A percentile compares a stretch with the other conserved stretches of the same genome.
Evolutionary conservation across 2,329 filamentous ascomycete genomes (phyloP).

Genomic region (Aureobasidium mangrovei): DNA sequence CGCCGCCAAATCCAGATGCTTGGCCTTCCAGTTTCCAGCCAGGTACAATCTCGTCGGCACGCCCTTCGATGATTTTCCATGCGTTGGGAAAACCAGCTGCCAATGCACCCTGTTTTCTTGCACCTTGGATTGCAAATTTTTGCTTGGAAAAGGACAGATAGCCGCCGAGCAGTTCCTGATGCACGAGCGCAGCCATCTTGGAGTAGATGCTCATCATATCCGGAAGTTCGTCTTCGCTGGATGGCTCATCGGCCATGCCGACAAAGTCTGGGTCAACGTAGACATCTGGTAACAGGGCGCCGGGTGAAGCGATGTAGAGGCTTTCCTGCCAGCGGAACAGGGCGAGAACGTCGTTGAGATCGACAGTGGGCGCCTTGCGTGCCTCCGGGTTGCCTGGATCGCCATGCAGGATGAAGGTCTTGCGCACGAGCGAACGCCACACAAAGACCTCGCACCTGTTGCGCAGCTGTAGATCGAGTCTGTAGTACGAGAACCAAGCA

Average conservation of each 20-base stretch:
- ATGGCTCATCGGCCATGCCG: slow-evolving; percentile 21
- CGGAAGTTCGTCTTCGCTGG: slow-evolving; percentile 26
- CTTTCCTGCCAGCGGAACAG: slow-evolving; percentile 58
- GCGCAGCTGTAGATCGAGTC: slow-evolving; percentile 65
- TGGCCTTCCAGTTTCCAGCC: slow-evolving; percentile 57
- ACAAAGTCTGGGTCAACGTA: slow-evolving; percentile 41
- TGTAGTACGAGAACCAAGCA: slow-evolving; percentile 66
- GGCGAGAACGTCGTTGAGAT: slow-evolving; percentile 58
- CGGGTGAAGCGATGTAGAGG: slow-evolving; percentile 24
- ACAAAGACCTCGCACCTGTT: slow-evolving; percentile 73
- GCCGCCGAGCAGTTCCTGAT: slow-evolving; percentile 72
- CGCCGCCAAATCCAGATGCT: slow-evolving; percentile 23
- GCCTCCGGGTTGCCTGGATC: slow-evolving; percentile 52
- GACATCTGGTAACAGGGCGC: slow-evolving; percentile 27
- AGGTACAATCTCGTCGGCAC: slow-evolving; percentile 57
- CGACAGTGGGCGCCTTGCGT: slow-evolving; percentile 61
- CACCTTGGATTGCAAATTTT: slow-evolving; percentile 74
- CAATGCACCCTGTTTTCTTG: slow-evolving; percentile 46
- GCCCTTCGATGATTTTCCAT: slow-evolving; percentile 57
- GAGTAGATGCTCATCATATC: slow-evolving; percentile 63
- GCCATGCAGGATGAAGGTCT: slow-evolving; percentile 70
- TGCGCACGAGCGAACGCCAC: slow-evolving; percentile 73
- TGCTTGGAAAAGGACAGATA: slow-evolving; percentile 71
- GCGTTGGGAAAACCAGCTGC: slow-evolving; percentile 67
- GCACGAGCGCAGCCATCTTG: slow-evolving; percentile 65